Evolutionary conservation across 495 filamentous ascomycete species (phyloP).

Genomic region (Lichenothelia convexa): DNA sequence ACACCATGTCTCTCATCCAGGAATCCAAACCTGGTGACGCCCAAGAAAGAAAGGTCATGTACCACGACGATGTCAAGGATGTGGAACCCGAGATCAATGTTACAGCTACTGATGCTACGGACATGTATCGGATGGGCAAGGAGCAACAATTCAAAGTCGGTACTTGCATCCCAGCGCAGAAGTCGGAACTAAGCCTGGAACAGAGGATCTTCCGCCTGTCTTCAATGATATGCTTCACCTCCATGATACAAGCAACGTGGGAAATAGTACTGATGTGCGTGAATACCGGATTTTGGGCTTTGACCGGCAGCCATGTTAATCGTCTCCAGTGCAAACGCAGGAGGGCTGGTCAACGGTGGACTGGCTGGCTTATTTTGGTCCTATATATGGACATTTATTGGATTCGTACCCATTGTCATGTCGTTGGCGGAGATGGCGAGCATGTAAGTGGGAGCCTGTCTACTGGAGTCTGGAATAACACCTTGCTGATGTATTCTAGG

Average conservation of each 20-base stretch:
- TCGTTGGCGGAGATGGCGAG: slow-evolving; percentile 9
- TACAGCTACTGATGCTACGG: no score
- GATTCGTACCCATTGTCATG: slow-evolving; percentile 2
- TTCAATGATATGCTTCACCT: not conserved
- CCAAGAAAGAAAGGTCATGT: no score
- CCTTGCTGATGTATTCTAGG: no score
- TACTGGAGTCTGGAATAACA: not conserved
- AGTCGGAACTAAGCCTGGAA: no score
- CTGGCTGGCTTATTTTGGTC: slow-evolving; percentile 7
- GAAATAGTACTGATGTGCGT: not conserved
- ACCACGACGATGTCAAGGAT: no score
- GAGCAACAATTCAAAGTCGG: not conserved
- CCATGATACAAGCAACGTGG: not conserved
- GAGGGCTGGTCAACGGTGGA: slow-evolving; percentile 5
- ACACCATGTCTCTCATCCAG: no score
- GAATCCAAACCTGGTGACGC: no score
- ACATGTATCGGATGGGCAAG: not conserved
- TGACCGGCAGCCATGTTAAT: no score
- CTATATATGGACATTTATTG: slow-evolving; percentile 4
- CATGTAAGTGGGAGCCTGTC: not conserved
- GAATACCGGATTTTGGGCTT: no score
- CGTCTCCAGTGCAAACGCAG: no score
- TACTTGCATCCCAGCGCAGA: no score
- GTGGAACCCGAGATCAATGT: no score
- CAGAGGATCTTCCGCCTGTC: not conserved